Evolutionary conservation across 78 protist species (phyloP), one percentile per base, ranked within the genome.

Genomic region (Cavenderia fasciculata): DNA sequence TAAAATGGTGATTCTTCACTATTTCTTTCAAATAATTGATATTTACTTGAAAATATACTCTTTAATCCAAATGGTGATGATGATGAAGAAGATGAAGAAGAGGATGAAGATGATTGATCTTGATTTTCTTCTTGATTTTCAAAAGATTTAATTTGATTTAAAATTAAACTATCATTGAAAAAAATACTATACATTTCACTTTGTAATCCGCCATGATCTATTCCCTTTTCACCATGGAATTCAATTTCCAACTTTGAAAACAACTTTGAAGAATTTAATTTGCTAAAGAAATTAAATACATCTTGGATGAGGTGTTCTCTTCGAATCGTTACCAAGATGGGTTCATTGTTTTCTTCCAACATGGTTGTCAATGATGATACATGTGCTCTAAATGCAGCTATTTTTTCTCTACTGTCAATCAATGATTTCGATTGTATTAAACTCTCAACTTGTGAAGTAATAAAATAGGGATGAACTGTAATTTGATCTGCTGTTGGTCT

Each of bases 381-480:
- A 21, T 78, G 87, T 5, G 87, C 62, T 65, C 87, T 46, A 19
- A 78, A 78, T 27, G 87, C 87, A 1, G 87, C 87, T 36, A 78
- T 78, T 34, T 78, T 78, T 33, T 78, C 87, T 4, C 75, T 18
- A 36, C 69, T 38, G 29, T 78, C 87, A 27, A 78, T 65, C 16
- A 78, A 43, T 2, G 87, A 65, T 40, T 75, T 33, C 1, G 87
- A 78, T 12, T 33, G 44, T 1, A 78, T 10, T 18, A 78, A 12
- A 65, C 65, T 75, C 21, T 78, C 87, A 2, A 78, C 87, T 27
- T 51, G 59, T n/a, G 87, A 78, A 0, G 87, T 78, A 2, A 65
- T 66, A 51, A 78, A 78, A 43, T 51, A 78, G 10, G 87, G 87
- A 78, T 78, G 87, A n/a, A 78, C 87, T 11, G 87, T 66, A 51